A percentile compares a stretch with the other conserved stretches of the same genome.
phyloP scores from a whole-genome alignment of 1,284 basidiomycete species.

The Tylopilus orsonianus region DNA sequence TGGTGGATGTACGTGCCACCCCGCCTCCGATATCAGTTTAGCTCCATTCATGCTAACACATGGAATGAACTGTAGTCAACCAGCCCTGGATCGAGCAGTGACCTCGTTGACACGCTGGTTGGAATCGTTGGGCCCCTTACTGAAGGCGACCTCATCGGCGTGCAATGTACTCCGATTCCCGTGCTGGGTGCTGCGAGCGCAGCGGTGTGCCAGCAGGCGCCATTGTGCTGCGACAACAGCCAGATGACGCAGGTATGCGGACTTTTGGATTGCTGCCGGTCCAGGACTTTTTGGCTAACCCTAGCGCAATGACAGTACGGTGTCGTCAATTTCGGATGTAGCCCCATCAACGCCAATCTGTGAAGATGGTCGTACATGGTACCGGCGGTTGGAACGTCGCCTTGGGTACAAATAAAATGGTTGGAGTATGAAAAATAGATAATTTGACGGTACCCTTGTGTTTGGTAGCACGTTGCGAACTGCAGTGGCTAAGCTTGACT shows the following conservation, averaged over 20 bases:
- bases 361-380: no score
- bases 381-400: no score
- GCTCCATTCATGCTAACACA: background rate
- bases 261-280: background rate
- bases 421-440: no score
- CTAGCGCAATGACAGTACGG: conserved; percentile 1
- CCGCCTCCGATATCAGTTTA: background rate
- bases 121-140: background rate
- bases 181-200: conserved; percentile 14
- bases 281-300: background rate
- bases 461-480: no score
- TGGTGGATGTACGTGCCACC: conserved; percentile 4
- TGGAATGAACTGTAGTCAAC: conserved; percentile 1
- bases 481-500: no score
- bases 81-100: background rate
- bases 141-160: conserved; percentile 7
- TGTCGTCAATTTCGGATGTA: conserved; percentile 16
- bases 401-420: background rate
- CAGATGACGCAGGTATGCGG: conserved; percentile 6
- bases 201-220: conserved; percentile 7
- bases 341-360: conserved; percentile 5
- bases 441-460: no score
- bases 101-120: background rate
- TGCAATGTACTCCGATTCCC: conserved; percentile 12
- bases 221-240: conserved; percentile 14